A percentile compares a stretch with the other conserved stretches of the same genome.
phyloP scores from a whole-genome alignment of 2,329 filamentous ascomycete species.

The Colletotrichum sidae region DNA sequence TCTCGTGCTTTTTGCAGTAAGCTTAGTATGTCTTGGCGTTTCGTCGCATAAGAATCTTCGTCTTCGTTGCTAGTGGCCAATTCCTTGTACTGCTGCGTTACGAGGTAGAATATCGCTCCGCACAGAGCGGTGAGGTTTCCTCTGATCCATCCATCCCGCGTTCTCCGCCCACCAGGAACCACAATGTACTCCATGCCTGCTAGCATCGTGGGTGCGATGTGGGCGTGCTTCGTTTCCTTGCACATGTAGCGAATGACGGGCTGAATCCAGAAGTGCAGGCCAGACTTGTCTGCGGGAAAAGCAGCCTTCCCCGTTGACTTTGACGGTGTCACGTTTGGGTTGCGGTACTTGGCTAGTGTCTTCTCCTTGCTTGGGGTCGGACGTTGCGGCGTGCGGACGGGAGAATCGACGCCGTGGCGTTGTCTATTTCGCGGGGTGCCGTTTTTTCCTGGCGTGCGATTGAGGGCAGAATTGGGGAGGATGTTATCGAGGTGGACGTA shows the following conservation, averaged over 20 bases:
- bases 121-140: constrained; percentile 65
- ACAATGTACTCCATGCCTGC: constrained; percentile 75
- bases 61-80: constrained; percentile 52
- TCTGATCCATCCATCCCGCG: constrained; percentile 61
- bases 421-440: constrained; percentile 46
- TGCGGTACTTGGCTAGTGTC: constrained; percentile 51
- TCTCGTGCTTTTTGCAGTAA: constrained; percentile 52
- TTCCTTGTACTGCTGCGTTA: constrained; percentile 61
- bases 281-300: constrained; percentile 45
- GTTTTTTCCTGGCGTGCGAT: constrained; percentile 48
- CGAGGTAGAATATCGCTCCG: constrained; percentile 71
- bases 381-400: constrained; percentile 42
- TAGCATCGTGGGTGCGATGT: constrained; percentile 77
- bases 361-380: constrained; percentile 60
- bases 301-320: constrained; percentile 53
- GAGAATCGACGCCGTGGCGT: constrained; percentile 39
- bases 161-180: constrained; percentile 54
- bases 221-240: constrained; percentile 68
- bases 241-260: constrained; percentile 75
- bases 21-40: constrained; percentile 52
- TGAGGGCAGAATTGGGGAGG: constrained; percentile 60
- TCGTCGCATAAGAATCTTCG: constrained; percentile 58
- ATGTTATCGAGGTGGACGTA: constrained; percentile 83
- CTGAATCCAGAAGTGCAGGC: constrained; percentile 75
- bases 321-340: constrained; percentile 43